Conservation (phyloP, 768 basidiomycete species). For the Neoboletus brunneissimus region DNA sequence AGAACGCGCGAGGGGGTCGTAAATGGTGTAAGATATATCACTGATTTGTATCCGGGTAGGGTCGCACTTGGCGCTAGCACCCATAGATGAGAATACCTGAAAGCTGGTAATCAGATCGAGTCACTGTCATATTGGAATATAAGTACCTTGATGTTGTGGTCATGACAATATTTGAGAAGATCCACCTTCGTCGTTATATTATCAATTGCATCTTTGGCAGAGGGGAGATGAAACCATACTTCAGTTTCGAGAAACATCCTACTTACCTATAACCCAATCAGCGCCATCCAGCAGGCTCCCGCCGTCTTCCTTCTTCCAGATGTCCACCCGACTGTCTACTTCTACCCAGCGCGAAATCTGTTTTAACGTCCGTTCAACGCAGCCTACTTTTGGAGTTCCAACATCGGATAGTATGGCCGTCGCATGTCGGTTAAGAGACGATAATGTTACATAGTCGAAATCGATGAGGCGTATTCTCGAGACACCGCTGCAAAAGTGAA, state of each 20-base stretch:
- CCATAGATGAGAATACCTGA: conserved; percentile 95
- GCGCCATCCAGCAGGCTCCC: conserved; percentile 71
- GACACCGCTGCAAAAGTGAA: conserved; percentile 52
- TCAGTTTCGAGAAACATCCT: background rate
- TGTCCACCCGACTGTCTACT: conserved; percentile 77
- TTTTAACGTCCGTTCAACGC: conserved; percentile 65
- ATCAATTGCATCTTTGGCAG: conserved; percentile 83
- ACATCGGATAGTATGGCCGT: conserved; percentile 88
- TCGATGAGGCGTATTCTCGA: conserved; percentile 79
- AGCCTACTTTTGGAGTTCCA: conserved; percentile 86
- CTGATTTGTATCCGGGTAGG: conserved; percentile 94
- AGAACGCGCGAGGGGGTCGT: conserved; percentile 91
- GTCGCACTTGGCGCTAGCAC: conserved; percentile 91
- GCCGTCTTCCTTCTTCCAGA: conserved; percentile 86
- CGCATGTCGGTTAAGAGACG: conserved; percentile 93
- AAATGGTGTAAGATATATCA: conserved; percentile 88
- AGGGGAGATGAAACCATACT: conserved; percentile 6
- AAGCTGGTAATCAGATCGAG: background rate
- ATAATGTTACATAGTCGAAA: conserved; percentile 95
- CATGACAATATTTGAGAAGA: conserved; percentile 83
- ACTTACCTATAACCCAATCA: conserved; percentile 90
- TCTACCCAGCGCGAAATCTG: conserved; percentile 82
- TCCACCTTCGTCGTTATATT: conserved; percentile 98
- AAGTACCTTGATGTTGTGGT: conserved; percentile 68
- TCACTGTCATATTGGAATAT: background rate